Evolutionary conservation across 495 filamentous ascomycete species (phyloP).

Genomic region (Venustampulla echinocandica): DNA sequence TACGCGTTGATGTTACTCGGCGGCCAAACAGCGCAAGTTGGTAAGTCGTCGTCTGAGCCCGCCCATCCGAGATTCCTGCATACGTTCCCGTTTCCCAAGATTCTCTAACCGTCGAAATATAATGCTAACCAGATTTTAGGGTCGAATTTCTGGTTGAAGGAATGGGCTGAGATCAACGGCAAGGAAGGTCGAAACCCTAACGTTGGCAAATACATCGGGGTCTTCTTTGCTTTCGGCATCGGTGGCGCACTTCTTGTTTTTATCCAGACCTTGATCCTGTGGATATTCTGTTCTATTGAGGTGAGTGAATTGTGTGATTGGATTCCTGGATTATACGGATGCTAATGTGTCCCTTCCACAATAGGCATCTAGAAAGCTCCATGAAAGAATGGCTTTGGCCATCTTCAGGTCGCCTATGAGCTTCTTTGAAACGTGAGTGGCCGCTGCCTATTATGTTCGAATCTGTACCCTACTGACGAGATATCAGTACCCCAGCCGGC

Average conservation of each 20-base stretch:
- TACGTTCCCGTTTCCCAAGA: constrained; percentile 2
- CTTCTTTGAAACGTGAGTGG: constrained; percentile 76
- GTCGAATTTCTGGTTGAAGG: constrained; percentile 87
- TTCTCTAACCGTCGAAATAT: background rate
- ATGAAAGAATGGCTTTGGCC: constrained; percentile 95
- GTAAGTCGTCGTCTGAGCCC: constrained; percentile 21
- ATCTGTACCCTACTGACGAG: constrained; percentile 3
- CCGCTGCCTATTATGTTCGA: background rate
- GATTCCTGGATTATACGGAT: constrained; percentile 12
- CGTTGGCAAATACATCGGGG: constrained; percentile 82
- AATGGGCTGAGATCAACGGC: constrained; percentile 77
- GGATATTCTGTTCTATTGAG: constrained; percentile 99
- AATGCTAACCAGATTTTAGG: constrained; percentile 14
- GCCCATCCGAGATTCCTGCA: constrained; percentile 5
- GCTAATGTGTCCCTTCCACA: constrained; percentile 29
- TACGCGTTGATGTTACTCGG: constrained; percentile 72
- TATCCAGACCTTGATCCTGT: constrained; percentile 86
- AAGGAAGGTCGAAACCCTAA: constrained; percentile 56
- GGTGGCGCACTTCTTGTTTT: constrained; percentile 83
- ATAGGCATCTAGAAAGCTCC: constrained; percentile 79
- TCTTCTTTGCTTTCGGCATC: constrained; percentile 90
- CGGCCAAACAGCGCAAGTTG: constrained; percentile 64
- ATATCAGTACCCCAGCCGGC: constrained; percentile 67
- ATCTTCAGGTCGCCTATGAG: constrained; percentile 98
- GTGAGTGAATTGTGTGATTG: constrained; percentile 11